Conservation (phyloP, 371 early-diverging fungal genomes). For the Mucor plumbeus region DNA sequence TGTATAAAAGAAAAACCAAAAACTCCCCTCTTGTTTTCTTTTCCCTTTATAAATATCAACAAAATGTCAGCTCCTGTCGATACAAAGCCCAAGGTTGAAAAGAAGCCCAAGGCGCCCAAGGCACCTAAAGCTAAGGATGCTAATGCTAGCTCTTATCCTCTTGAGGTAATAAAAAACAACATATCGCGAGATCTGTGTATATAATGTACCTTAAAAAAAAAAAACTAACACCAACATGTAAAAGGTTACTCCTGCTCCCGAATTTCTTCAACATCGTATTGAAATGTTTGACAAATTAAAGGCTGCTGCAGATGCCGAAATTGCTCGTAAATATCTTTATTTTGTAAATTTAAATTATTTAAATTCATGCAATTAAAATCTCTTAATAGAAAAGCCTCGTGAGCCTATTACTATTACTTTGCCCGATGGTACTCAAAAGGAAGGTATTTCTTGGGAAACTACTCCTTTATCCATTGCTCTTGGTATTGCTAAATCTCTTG, state of each 20-base stretch:
- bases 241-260: slow-evolving; percentile 74
- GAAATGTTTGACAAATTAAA: slow-evolving; percentile 90
- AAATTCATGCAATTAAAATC: not conserved
- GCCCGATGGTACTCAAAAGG: slow-evolving; percentile 85
- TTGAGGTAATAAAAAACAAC: slow-evolving; percentile 50
- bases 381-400: slow-evolving; percentile 74
- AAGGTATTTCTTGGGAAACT: slow-evolving; percentile 95
- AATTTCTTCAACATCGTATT: slow-evolving; percentile 88
- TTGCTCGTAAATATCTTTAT: slow-evolving; percentile 67
- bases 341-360: not conserved
- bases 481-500: slow-evolving; percentile 86
- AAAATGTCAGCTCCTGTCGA: slow-evolving; percentile 59
- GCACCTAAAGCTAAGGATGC: slow-evolving; percentile 62
- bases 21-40: slow-evolving; percentile 11
- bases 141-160: slow-evolving; percentile 53
- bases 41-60: slow-evolving; percentile 4
- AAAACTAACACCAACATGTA: not conserved
- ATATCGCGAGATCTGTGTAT: not conserved
- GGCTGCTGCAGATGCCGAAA: slow-evolving; percentile 75
- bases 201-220: not conserved
- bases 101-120: slow-evolving; percentile 53
- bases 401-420: slow-evolving; percentile 88
- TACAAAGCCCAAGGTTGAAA: slow-evolving; percentile 28
- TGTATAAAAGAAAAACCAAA: slow-evolving; percentile 9
- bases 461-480: slow-evolving; percentile 95